Conservation (phyloP, 805 yeast species). For the Pichia eremophila region DNA sequence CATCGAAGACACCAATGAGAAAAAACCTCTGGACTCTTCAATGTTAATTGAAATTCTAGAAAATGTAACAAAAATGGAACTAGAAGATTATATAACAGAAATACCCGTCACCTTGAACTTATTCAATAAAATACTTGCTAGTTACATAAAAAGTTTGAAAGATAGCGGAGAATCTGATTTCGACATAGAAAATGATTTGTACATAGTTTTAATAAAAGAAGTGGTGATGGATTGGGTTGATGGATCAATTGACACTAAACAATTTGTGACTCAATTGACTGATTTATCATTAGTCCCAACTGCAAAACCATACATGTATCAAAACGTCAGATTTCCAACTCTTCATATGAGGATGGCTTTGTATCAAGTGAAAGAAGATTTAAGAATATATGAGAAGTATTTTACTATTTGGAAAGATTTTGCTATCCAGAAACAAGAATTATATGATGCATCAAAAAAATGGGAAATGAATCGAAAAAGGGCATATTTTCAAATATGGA, state of each 20-base stretch:
- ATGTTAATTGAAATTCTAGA: background rate
- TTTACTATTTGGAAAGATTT: constrained; percentile 12
- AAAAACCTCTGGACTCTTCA: background rate
- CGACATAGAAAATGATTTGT: constrained; percentile 15
- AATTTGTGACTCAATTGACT: constrained; percentile 15
- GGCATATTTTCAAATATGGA: background rate
- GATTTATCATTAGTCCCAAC: constrained; percentile 21
- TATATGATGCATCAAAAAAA: background rate
- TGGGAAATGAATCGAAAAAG: background rate
- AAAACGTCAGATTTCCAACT: constrained; percentile 15
- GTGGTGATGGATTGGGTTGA: constrained; percentile 15
- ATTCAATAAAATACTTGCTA: constrained; percentile 19
- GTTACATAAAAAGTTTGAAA: constrained; percentile 14
- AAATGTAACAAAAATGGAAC: background rate
- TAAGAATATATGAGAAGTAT: constrained; percentile 15
- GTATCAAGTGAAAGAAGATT: constrained; percentile 11
- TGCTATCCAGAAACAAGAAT: background rate
- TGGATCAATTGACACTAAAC: constrained; percentile 5
- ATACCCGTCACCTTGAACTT: constrained; percentile 14
- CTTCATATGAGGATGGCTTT: constrained; percentile 22
- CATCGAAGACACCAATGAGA: background rate
- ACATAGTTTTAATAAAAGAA: constrained; percentile 11
- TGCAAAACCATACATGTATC: constrained; percentile 13
- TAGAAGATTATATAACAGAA: background rate
- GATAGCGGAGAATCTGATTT: constrained; percentile 7